Percentiles rank a stretch among this genome's conserved stretches.
These are phyloP conservation scores for Xylariales sp. DNA, from an alignment of 2,329 filamentous ascomycete genomes.

Conservation along the genomic window DNA sequence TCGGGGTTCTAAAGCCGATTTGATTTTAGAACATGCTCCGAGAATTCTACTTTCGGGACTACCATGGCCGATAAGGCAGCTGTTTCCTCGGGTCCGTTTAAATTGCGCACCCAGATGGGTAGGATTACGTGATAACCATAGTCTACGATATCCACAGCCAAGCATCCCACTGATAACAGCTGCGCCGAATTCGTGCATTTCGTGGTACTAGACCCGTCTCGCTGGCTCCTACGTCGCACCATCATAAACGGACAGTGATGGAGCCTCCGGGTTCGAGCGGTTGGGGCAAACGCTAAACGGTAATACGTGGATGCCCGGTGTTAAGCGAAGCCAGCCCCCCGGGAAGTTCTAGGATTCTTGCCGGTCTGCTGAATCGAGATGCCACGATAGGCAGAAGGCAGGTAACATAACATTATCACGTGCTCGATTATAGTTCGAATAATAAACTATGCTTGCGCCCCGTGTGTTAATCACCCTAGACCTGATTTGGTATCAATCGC, in stretches of 20 bases:
- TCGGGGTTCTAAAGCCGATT: background rate
- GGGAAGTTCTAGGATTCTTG: too few species aligned
- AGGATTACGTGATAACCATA: background rate
- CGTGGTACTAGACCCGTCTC: too few species aligned
- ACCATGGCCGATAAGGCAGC: constrained; percentile 20
- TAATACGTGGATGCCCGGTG: too few species aligned
- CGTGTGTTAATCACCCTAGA: background rate
- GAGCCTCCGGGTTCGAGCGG: too few species aligned
- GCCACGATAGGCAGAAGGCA: constrained; percentile 2
- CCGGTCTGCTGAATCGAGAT: constrained; percentile 24
- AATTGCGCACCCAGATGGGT: constrained; percentile 19
- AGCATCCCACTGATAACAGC: background rate
- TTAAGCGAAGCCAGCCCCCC: too few species aligned
- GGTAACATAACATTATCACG: background rate
- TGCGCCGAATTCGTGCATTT: too few species aligned
- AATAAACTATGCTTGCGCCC: constrained; percentile 19
- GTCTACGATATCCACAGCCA: background rate
- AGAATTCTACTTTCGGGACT: constrained; percentile 12
- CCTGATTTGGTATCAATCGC: constrained; percentile 4
- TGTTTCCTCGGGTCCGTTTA: background rate
- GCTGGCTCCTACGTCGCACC: too few species aligned
- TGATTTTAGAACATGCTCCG: constrained; percentile 2
- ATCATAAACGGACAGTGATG: too few species aligned
- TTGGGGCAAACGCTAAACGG: too few species aligned
- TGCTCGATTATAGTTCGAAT: constrained; percentile 21